Evolutionary conservation across 345 rosid species (phyloP), one percentile per base, ranked within the genome.

Genomic region (Noccaea caerulescens): DNA sequence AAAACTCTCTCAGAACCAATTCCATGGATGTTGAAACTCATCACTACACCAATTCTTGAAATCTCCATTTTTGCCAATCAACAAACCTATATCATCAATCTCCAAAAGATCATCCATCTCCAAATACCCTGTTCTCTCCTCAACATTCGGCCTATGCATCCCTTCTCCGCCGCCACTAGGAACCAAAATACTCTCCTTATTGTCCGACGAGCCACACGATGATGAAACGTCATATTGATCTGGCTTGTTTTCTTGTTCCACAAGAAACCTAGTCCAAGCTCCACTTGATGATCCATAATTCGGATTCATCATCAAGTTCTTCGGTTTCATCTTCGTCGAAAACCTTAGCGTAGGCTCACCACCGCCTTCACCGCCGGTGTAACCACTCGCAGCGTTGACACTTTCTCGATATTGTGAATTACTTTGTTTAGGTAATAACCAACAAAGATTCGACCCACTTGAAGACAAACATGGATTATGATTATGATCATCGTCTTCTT

Each of bases 21-120:
- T 74, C 86, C 83, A 81, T 58, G 86, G 84, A 68, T 64, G 65
- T 62, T 73, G 83, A 39, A 67, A 74, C 54, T 82, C 80, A 36
- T 76, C 79, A 32, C 69, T 68, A 69, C 74, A 47, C 80, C 72
- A 76, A 52, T 67, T 77, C 76, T 58, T 80, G 66, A 77, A 76
- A 39, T 80, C 80, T 39, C 77, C 80, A 58, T 77, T 78, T 65
- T 72, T 53, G 7, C 76, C 76, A 49, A 80, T 65, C 52, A 77
- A 60, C 66, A 76, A 68, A 37, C 80, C 79, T 63, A 64, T 59
- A 55, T 80, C 83, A 60, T 65, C 77, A 54, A 76, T 64, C 47
- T 80, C 72, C 76, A 80, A 68, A 63, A 59, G 71, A 37, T 72
- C 71, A 34, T 73, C 74, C 71, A 73, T 69, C 39, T 73, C 72